Conservation (phyloP, 2,329 filamentous ascomycete species). For the Beauveria rudraprayagi region DNA sequence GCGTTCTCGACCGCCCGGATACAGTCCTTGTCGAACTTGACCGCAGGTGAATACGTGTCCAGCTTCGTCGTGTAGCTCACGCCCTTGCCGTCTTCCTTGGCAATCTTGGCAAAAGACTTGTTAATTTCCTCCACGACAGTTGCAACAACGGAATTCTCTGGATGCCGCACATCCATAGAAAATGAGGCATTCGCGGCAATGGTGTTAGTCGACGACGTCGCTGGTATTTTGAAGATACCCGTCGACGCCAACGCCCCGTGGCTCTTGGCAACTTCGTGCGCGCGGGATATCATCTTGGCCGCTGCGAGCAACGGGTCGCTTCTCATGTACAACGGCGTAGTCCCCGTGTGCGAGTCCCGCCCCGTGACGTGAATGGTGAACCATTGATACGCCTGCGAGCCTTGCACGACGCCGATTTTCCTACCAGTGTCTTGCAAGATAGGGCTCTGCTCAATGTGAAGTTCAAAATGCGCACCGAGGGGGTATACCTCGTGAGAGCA, state of each 20-base stretch:
- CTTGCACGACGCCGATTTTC: slow-evolving; percentile 25
- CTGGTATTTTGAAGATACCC: slow-evolving; percentile 28
- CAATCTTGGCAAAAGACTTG: slow-evolving; percentile 18
- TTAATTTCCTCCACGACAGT: slow-evolving; percentile 27
- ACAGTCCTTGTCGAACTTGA: slow-evolving; percentile 58
- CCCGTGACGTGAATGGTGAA: slow-evolving; percentile 22
- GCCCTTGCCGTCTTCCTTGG: slow-evolving; percentile 20
- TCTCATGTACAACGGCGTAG: slow-evolving; percentile 24
- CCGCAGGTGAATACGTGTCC: slow-evolving; percentile 51
- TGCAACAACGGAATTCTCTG: slow-evolving; percentile 44
- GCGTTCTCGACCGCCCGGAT: slow-evolving; percentile 55
- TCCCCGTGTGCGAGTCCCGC: slow-evolving; percentile 24
- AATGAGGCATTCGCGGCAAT: slow-evolving; percentile 59
- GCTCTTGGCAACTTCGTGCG: slow-evolving; percentile 20
- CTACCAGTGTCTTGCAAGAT: slow-evolving; percentile 47
- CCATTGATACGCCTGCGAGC: slow-evolving; percentile 27
- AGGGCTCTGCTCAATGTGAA: slow-evolving; percentile 80
- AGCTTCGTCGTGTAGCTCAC: slow-evolving; percentile 48
- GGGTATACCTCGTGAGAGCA: slow-evolving; percentile 28
- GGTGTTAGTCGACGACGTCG: slow-evolving; percentile 63
- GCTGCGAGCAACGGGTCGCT: slow-evolving; percentile 27
- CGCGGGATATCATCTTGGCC: slow-evolving; percentile 25
- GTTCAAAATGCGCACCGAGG: slow-evolving; percentile 70
- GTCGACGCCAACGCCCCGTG: slow-evolving; percentile 23
- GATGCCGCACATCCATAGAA: slow-evolving; percentile 57